phyloP scores from a whole-genome alignment of 805 yeast species.

The Teunomyces panamensis region DNA sequence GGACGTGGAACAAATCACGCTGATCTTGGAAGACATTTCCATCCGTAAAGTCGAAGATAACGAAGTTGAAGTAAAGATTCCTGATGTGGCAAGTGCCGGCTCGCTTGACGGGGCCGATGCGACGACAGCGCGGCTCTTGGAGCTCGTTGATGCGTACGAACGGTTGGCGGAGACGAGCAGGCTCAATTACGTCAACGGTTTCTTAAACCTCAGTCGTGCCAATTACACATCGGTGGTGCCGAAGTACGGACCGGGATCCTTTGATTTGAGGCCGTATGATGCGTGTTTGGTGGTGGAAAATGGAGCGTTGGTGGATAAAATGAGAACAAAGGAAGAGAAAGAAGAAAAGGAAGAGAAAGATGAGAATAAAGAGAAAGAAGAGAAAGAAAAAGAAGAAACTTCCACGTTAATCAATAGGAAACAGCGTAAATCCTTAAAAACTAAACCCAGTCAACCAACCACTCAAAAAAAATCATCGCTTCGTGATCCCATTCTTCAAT shows the following conservation, averaged over 20 bases:
- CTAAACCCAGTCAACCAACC: no score
- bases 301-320: not conserved
- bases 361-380: slow-evolving; percentile 3
- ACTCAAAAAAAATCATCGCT: no score
- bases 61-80: not conserved
- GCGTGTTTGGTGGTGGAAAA: slow-evolving; percentile 15
- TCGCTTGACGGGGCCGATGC: not conserved
- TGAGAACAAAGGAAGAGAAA: not conserved
- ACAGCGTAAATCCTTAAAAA: no score
- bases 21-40: slow-evolving; percentile 10
- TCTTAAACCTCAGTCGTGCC: slow-evolving; percentile 44
- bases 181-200: slow-evolving; percentile 31
- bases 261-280: slow-evolving; percentile 35
- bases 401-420: no score
- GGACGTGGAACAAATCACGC: slow-evolving; percentile 4
- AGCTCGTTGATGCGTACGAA: slow-evolving; percentile 33
- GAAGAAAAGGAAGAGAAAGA: slow-evolving; percentile 1
- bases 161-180: slow-evolving; percentile 16
- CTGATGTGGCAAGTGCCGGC: not conserved
- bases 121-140: slow-evolving; percentile 18
- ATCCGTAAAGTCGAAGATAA: not conserved
- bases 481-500: slow-evolving; percentile 20
- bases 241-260: slow-evolving; percentile 38
- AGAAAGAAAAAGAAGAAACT: slow-evolving; percentile 1
- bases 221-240: slow-evolving; percentile 32